phyloP scores from a whole-genome alignment of 345 rosid genomes.

The Eucalyptus rudis region DNA sequence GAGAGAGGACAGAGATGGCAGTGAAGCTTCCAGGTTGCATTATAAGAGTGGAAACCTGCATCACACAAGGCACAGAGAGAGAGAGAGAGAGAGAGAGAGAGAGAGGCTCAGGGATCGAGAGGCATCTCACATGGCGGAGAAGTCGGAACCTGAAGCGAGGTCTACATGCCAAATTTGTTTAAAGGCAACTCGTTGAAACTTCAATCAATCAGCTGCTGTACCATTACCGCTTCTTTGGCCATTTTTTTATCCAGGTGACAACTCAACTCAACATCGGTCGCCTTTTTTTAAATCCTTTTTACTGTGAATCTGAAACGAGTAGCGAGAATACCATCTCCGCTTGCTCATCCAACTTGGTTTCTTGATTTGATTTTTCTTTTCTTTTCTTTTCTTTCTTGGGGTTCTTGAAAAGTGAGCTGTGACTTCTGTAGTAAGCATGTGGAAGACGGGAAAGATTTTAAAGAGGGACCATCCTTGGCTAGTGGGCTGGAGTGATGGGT shows the following conservation, averaged over 20 bases:
- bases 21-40: neutral
- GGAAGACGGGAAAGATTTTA: neutral
- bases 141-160: neutral
- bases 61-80: neutral
- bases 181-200: conserved; percentile 3
- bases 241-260: neutral
- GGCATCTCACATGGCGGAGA: conserved; percentile 47
- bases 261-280: too few species aligned
- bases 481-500: neutral
- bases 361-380: neutral
- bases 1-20: neutral
- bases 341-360: neutral
- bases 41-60: neutral
- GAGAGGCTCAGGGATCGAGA: conserved; percentile 29
- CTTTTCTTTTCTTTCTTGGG: neutral
- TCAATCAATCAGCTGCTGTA: neutral
- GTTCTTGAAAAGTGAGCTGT: neutral
- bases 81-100: conserved; percentile 8
- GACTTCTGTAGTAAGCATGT: neutral
- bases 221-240: neutral
- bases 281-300: too few species aligned
- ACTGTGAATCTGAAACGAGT: neutral
- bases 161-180: conserved; percentile 12
- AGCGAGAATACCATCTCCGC: neutral
- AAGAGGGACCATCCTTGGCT: neutral